These are phyloP conservation scores for Naegleria lovaniensis DNA, from an alignment of 208 protist species.

Conservation along the genomic window DNA sequence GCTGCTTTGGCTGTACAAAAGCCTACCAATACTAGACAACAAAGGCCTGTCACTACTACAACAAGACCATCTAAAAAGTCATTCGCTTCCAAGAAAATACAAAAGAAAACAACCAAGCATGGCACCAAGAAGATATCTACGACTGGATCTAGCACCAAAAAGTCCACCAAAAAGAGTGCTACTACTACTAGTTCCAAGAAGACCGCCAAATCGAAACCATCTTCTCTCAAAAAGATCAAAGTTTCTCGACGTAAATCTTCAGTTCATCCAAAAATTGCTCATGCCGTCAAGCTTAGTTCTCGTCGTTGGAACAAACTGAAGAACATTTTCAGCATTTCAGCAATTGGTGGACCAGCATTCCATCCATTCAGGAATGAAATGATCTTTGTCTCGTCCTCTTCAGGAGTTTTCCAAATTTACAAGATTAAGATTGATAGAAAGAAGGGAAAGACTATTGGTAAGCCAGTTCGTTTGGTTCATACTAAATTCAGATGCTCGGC, in stretches of 20 bases:
- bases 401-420: neutral
- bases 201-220: neutral
- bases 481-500: neutral
- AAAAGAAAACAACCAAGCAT: neutral
- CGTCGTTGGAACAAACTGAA: neutral
- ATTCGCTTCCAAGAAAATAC: neutral
- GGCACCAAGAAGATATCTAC: neutral
- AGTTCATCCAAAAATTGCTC: neutral
- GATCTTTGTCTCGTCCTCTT: neutral
- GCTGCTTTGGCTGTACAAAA: neutral
- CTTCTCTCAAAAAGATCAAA: no score
- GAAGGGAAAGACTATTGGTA: neutral
- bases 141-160: neutral
- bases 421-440: neutral
- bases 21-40: neutral
- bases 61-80: neutral
- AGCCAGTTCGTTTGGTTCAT: neutral
- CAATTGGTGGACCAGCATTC: neutral
- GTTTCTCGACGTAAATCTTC: neutral
- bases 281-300: neutral
- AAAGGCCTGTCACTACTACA: neutral
- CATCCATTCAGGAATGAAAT: constrained; percentile 15
- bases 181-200: neutral
- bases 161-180: neutral
- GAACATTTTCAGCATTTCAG: neutral